Evolutionary conservation across 306 rosid species (phyloP), one percentile per base, ranked within the genome.

Genomic region (Glycine latifolia): DNA sequence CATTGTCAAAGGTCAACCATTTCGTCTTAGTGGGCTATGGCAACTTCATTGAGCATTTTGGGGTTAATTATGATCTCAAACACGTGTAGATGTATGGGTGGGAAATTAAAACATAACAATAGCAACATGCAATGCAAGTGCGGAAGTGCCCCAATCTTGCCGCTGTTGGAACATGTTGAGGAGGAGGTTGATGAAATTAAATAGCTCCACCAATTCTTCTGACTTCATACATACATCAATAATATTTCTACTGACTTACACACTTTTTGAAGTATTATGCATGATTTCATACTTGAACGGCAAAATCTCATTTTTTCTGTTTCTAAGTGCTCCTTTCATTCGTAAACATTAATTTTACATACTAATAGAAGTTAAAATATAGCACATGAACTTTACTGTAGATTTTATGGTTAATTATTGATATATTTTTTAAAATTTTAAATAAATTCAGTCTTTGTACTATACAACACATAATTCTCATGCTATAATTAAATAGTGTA

Each of bases 151-250:
- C 65, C 46, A 35, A 43, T 54, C 48, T 75, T 67, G 50, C 39
- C 15, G 62, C 31, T 33, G 75, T 31, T 41, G 17, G 44, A 76
- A 59, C 72, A 46, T 46, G 7, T 13, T 82, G 31, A 26, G 31
- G 31, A 2, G 31, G 31, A 26, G 31, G 31, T 26, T 26, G 35
- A 47, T 16, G 37, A 48, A 49, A n/a, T 79, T 74, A 67, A 84
- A 67, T 62, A 20, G 7, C 47, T 74, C 12, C 71, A 52, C n/a
- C 58, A 54, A 73, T 54, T 62, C 61, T 59, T 73, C 67, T 75
- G 78, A 79, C 78, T 59, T 74, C 47, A 67, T 41, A 5, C 53
- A 26, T 3, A 3, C 14, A 55, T 67, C 79, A 75, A 15, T 67
- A 35, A 33, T 37, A 59, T 17, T 17, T 37, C 39, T 41, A 7